Evolutionary conservation across 306 rosid genomes (phyloP).

Genomic region (Ormosia emarginata): DNA sequence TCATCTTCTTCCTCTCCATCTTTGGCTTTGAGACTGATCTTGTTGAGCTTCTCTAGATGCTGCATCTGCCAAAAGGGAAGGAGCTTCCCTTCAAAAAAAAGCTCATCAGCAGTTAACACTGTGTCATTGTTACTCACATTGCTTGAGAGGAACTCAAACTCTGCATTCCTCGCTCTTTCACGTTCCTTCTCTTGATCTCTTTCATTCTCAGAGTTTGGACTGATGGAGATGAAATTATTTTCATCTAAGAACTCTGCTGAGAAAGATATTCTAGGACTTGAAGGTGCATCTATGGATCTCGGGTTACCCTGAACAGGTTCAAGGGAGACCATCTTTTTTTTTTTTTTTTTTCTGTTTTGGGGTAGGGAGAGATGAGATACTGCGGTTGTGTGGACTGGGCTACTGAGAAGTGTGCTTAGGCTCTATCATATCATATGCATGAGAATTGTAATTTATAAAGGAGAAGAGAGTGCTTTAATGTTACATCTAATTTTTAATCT

Average conservation of each 20-base stretch:
- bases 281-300: conserved; percentile 48
- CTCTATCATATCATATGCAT: conserved; percentile 35
- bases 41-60: conserved; percentile 77
- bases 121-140: conserved; percentile 40
- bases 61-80: conserved; percentile 91
- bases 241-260: conserved; percentile 88
- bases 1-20: conserved; percentile 33
- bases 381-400: neutral
- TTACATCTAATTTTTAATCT: conserved; percentile 29
- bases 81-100: conserved; percentile 94
- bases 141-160: conserved; percentile 88
- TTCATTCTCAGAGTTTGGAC: conserved; percentile 53
- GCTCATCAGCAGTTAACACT: conserved; percentile 89
- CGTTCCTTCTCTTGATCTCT: conserved; percentile 33
- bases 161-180: conserved; percentile 52
- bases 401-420: conserved; percentile 22
- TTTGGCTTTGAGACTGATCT: conserved; percentile 56
- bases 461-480: conserved; percentile 32
- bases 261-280: conserved; percentile 93
- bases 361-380: conserved; percentile 13
- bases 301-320: conserved; percentile 47
- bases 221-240: conserved; percentile 77
- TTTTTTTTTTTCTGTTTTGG: conserved; percentile 21
- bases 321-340: conserved; percentile 50
- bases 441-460: conserved; percentile 54